phyloP scores from a whole-genome alignment of 768 basidiomycete genomes.

The Strobilomyces echinocephalus region DNA sequence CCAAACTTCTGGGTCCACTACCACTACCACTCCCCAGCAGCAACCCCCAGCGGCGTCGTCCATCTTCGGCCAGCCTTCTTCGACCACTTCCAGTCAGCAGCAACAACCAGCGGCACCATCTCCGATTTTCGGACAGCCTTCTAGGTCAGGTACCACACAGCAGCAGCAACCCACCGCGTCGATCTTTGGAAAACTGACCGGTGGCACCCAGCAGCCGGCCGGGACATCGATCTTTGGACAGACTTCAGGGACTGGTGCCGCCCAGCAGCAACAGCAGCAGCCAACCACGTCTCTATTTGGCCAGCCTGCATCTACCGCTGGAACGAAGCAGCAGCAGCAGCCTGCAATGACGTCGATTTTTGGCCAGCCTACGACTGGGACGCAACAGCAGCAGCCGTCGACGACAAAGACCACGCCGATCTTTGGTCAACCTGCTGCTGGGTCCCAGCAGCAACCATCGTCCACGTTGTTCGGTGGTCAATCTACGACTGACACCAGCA shows the following conservation, averaged over 20 bases:
- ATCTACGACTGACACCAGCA: slow-evolving; percentile 1
- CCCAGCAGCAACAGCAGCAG: slow-evolving; percentile 24
- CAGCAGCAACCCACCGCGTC: background rate
- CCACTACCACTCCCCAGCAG: too few species aligned
- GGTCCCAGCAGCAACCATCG: too few species aligned
- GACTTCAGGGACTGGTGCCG: slow-evolving; percentile 14
- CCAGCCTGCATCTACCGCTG: slow-evolving; percentile 22
- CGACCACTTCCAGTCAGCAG: slow-evolving; percentile 2
- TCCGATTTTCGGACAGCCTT: background rate
- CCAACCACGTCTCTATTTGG: slow-evolving; percentile 30
- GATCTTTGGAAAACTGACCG: background rate
- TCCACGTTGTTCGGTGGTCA: too few species aligned
- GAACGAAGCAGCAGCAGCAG: too few species aligned
- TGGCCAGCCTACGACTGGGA: too few species aligned
- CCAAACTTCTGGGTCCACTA: background rate
- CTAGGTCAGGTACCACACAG: background rate
- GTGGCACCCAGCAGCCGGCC: slow-evolving; percentile 31
- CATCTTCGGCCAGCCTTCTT: too few species aligned
- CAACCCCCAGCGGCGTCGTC: too few species aligned
- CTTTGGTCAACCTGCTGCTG: too few species aligned
- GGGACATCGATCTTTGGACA: slow-evolving; percentile 28
- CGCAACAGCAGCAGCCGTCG: background rate
- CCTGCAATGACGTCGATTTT: too few species aligned
- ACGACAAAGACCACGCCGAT: too few species aligned
- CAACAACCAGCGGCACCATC: too few species aligned